These are phyloP conservation scores for Plasmodium gallinaceum DNA, from an alignment of 169 alveolate species.

Conservation along the genomic window DNA sequence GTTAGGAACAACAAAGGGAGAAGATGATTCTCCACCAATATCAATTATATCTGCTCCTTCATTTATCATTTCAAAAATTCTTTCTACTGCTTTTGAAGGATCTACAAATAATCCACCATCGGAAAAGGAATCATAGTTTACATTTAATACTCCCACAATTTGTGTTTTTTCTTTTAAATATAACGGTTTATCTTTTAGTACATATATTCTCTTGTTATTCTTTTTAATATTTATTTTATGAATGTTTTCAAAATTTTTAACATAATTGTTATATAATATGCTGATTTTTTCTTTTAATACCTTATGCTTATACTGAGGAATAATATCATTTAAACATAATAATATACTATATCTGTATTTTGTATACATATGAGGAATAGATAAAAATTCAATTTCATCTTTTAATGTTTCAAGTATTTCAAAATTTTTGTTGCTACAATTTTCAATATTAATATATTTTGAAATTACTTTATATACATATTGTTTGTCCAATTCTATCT, in stretches of 20 bases:
- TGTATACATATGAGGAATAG: slow-evolving; percentile 62
- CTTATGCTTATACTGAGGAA: slow-evolving; percentile 36
- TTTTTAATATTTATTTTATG: slow-evolving; percentile 27
- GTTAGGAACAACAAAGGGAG: slow-evolving; percentile 67
- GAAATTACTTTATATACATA: slow-evolving; percentile 16
- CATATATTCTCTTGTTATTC: slow-evolving; percentile 34
- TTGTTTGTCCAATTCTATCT: slow-evolving; percentile 6
- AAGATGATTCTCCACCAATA: slow-evolving; percentile 63
- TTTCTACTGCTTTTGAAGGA: slow-evolving; percentile 42
- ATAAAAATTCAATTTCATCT: slow-evolving; percentile 31
- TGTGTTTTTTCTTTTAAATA: slow-evolving; percentile 54
- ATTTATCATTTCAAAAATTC: slow-evolving; percentile 65
- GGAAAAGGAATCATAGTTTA: slow-evolving; percentile 62
- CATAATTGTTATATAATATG: slow-evolving; percentile 2
- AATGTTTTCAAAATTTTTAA: slow-evolving; percentile 5
- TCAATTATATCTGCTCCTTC: slow-evolving; percentile 67
- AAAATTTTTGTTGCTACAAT: background rate
- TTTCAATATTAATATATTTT: slow-evolving; percentile 22
- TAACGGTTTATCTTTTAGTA: slow-evolving; percentile 38
- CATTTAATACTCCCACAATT: slow-evolving; percentile 66
- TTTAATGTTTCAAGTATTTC: slow-evolving; percentile 7
- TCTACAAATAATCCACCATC: slow-evolving; percentile 69
- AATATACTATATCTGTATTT: slow-evolving; percentile 50
- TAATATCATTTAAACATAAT: slow-evolving; percentile 55
- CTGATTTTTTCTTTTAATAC: slow-evolving; percentile 28